A percentile compares a stretch with the other conserved stretches of the same genome.
Conservation (phyloP, 108 stramenopile species). For the Cyclotella sp. region DNA sequence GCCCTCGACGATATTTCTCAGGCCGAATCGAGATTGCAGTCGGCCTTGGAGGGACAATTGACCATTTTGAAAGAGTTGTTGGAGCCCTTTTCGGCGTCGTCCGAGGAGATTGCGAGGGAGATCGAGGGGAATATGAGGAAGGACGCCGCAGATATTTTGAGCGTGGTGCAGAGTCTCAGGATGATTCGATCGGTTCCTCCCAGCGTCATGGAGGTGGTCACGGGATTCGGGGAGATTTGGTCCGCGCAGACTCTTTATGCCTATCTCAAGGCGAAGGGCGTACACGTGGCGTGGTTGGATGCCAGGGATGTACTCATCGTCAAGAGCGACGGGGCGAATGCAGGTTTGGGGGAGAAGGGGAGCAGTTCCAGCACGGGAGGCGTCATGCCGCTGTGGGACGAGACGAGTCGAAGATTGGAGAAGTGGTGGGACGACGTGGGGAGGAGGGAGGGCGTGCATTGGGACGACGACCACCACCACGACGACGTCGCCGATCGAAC, state of each 20-base stretch:
- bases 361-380: constrained; percentile 65
- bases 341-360: constrained; percentile 73
- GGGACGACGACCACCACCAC: neutral
- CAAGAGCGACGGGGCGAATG: constrained; percentile 56
- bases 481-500: neutral
- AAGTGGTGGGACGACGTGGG: constrained; percentile 68
- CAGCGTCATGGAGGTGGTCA: constrained; percentile 81
- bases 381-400: constrained; percentile 67
- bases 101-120: constrained; percentile 48
- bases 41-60: constrained; percentile 56
- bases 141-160: constrained; percentile 70
- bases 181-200: constrained; percentile 78
- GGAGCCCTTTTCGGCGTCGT: too few relatives aligned
- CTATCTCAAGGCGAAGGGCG: constrained; percentile 59
- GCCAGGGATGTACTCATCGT: constrained; percentile 85
- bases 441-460: constrained; percentile 52
- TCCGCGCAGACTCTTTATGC: constrained; percentile 81
- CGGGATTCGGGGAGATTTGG: constrained; percentile 94
- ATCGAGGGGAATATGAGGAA: constrained; percentile 61
- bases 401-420: constrained; percentile 40
- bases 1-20: constrained; percentile 61
- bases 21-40: constrained; percentile 49
- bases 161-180: constrained; percentile 66
- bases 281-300: constrained; percentile 75
- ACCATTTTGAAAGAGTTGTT: constrained; percentile 55